These are phyloP conservation scores for Pleurotus tuoliensis DNA, from an alignment of 768 basidiomycete genomes.

Conservation along the genomic window DNA sequence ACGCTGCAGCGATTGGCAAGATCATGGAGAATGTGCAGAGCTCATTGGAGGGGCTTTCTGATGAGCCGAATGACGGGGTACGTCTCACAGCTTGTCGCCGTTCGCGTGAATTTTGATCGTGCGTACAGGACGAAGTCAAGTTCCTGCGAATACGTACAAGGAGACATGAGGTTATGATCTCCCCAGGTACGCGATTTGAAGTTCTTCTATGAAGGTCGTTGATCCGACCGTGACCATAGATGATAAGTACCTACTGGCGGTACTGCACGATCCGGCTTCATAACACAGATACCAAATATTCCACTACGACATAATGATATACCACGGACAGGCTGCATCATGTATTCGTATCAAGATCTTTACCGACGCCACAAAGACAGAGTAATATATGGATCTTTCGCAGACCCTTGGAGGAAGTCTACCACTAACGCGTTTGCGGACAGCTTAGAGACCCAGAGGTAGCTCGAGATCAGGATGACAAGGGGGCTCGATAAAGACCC, in stretches of 20 bases:
- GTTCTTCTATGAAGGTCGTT: background rate
- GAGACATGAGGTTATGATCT: conserved; percentile 91
- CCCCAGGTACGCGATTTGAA: conserved; percentile 60
- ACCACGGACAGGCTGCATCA: too few species aligned
- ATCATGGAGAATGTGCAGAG: conserved; percentile 77
- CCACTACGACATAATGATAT: too few species aligned
- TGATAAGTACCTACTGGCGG: conserved; percentile 75
- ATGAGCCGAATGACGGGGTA: conserved; percentile 56
- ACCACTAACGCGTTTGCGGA: too few species aligned
- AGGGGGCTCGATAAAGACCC: too few species aligned
- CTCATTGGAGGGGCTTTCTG: conserved; percentile 77
- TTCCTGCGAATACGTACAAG: conserved; percentile 91
- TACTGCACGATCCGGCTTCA: conserved; percentile 73
- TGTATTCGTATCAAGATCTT: too few species aligned
- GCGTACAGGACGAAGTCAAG: conserved; percentile 70
- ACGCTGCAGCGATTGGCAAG: conserved; percentile 64
- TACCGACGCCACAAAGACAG: too few species aligned
- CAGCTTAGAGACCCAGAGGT: too few species aligned
- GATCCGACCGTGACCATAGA: conserved; percentile 36
- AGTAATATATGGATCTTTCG: too few species aligned
- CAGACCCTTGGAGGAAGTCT: too few species aligned
- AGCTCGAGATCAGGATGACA: too few species aligned
- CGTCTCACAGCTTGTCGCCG: conserved; percentile 19
- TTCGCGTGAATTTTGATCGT: background rate
- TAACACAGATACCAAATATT: conserved; percentile 14